These are phyloP conservation scores for Stellera chamaejasme DNA, from an alignment of 345 rosid genomes.

Conservation along the genomic window DNA sequence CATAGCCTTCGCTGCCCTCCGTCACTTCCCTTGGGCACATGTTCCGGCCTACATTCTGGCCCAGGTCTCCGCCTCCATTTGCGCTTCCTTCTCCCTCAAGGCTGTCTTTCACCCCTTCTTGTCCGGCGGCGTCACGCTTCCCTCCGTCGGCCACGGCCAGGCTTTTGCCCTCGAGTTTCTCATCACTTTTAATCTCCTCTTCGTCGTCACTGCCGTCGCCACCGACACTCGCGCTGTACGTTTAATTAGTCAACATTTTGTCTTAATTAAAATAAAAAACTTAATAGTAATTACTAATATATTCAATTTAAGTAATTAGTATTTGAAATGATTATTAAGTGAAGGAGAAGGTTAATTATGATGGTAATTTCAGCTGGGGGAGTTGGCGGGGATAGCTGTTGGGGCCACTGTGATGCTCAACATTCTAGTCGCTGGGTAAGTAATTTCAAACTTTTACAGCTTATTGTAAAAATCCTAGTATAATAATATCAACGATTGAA, in stretches of 20 bases:
- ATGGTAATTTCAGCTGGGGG: slow-evolving; percentile 60
- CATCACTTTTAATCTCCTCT: slow-evolving; percentile 83
- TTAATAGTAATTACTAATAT: too few species aligned
- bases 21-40: slow-evolving; percentile 91
- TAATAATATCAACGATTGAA: too few species aligned
- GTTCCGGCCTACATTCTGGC: slow-evolving; percentile 90
- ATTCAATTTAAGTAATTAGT: too few species aligned
- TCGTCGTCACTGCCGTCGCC: slow-evolving; percentile 95
- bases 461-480: too few species aligned
- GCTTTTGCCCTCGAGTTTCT: slow-evolving; percentile 94
- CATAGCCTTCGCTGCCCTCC: slow-evolving; percentile 75
- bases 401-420: slow-evolving; percentile 98
- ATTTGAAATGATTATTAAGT: too few species aligned
- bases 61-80: slow-evolving; percentile 81
- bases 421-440: slow-evolving; percentile 85
- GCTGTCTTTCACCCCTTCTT: slow-evolving; percentile 75
- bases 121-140: slow-evolving; percentile 95
- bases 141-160: slow-evolving; percentile 65
- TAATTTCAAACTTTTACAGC: background rate
- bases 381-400: slow-evolving; percentile 93
- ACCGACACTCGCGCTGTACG: slow-evolving; percentile 96
- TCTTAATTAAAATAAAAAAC: too few species aligned
- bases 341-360: too few species aligned
- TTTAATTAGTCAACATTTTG: background rate
- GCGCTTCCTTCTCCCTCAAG: slow-evolving; percentile 92